phyloP scores from a whole-genome alignment of 345 rosid species.

The Salix caprea region DNA sequence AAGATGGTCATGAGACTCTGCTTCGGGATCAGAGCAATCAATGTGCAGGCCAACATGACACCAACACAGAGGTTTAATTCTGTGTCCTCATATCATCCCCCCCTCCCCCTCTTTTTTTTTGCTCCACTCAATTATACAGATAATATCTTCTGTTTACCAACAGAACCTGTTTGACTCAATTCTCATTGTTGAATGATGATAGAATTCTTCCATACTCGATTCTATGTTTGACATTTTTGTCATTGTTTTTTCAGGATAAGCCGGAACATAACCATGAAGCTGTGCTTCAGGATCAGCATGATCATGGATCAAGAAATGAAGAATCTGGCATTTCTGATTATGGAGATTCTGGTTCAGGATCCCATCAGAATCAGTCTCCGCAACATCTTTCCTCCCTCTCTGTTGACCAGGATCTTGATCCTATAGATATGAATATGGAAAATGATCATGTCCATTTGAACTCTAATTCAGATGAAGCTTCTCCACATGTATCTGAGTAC shows the following conservation, averaged over 20 bases:
- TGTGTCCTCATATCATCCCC: background rate
- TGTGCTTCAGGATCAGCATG: slow-evolving; percentile 28
- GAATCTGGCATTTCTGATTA: background rate
- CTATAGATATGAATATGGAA: slow-evolving; percentile 29
- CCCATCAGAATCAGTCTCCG: slow-evolving; percentile 29
- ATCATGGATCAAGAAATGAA: background rate
- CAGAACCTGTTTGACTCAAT: background rate
- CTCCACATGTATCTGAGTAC: slow-evolving; percentile 32
- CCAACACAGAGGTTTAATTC: slow-evolving; percentile 13
- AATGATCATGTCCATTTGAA: slow-evolving; percentile 23
- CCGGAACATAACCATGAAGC: slow-evolving; percentile 22
- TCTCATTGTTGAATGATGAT: background rate
- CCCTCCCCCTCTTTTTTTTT: background rate
- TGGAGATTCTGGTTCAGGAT: slow-evolving; percentile 31
- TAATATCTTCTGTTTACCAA: background rate
- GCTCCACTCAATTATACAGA: background rate
- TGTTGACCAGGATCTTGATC: slow-evolving; percentile 29
- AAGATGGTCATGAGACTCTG: slow-evolving; percentile 20
- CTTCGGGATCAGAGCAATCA: slow-evolving; percentile 25
- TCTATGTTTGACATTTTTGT: slow-evolving; percentile 1
- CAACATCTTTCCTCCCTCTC: slow-evolving; percentile 35
- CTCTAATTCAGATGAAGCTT: slow-evolving; percentile 40
- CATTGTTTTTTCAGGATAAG: slow-evolving; percentile 29
- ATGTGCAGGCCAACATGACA: slow-evolving; percentile 8
- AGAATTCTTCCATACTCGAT: background rate